Conservation (phyloP, 768 basidiomycete genomes). For the Trametes coccinea region DNA sequence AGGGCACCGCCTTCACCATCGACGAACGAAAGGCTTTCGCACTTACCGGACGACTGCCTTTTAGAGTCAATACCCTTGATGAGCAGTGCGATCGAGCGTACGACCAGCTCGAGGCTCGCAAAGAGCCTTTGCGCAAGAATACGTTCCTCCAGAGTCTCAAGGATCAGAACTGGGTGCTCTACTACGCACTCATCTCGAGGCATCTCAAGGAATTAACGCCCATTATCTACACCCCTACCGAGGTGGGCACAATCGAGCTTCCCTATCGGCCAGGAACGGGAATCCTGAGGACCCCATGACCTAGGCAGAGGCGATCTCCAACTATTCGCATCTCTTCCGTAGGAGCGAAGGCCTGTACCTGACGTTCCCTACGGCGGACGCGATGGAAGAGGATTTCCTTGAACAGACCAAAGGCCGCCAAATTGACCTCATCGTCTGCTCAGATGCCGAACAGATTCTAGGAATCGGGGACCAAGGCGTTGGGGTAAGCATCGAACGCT, state of each 20-base stretch:
- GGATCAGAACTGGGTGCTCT: conserved; percentile 81
- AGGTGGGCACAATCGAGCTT: conserved; percentile 41
- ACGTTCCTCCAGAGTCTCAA: conserved; percentile 74
- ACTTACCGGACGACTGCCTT: conserved; percentile 40
- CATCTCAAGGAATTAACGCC: conserved; percentile 52
- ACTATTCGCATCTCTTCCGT: conserved; percentile 83
- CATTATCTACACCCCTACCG: conserved; percentile 83
- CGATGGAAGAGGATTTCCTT: conserved; percentile 76
- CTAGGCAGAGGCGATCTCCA: conserved; percentile 76
- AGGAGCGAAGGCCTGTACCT: conserved; percentile 78
- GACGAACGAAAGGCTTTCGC: conserved; percentile 72
- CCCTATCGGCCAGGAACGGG: not conserved
- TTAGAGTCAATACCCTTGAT: conserved; percentile 56
- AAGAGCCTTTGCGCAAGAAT: conserved; percentile 58
- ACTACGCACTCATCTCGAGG: conserved; percentile 55
- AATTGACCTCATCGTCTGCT: conserved; percentile 79
- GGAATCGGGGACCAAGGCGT: conserved; percentile 80
- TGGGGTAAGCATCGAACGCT: conserved; percentile 44
- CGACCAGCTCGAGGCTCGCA: conserved; percentile 49
- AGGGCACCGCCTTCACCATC: conserved; percentile 77
- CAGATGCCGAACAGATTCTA: conserved; percentile 83
- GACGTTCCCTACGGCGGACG: conserved; percentile 54
- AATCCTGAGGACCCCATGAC: not conserved
- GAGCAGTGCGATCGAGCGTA: conserved; percentile 78
- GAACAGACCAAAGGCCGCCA: conserved; percentile 61